These are phyloP conservation scores for Psidium guajava DNA, from an alignment of 345 rosid species.

Conservation along the genomic window DNA sequence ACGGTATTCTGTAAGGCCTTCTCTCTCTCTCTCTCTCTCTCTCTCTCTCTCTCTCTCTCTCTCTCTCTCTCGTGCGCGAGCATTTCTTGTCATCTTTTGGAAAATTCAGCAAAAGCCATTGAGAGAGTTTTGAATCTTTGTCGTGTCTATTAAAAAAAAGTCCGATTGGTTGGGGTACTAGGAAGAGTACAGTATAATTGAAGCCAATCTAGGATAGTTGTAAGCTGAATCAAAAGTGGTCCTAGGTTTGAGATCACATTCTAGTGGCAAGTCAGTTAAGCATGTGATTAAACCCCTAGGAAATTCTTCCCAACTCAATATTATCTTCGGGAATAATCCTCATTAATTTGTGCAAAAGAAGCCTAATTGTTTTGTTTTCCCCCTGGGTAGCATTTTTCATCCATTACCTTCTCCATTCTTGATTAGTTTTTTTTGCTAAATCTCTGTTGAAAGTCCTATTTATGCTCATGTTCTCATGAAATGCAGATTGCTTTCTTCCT, in stretches of 20 bases:
- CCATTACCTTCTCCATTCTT: neutral
- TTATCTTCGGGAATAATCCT: neutral
- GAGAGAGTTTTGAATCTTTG: neutral
- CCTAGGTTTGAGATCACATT: neutral
- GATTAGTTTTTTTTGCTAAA: neutral
- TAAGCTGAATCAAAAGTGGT: neutral
- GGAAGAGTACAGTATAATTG: neutral
- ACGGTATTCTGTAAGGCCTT: slow-evolving; percentile 46
- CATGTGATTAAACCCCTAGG: neutral
- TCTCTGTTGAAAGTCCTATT: neutral
- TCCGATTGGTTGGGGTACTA: neutral
- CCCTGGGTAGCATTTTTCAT: neutral
- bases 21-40: neutral
- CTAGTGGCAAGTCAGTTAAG: neutral
- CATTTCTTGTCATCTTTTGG: neutral
- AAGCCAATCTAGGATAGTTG: neutral
- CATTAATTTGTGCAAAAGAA: neutral
- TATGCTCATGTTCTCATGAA: neutral
- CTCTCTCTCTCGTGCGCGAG: neutral
- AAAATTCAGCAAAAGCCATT: neutral
- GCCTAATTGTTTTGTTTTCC: neutral
- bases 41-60: neutral
- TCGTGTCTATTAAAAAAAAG: neutral
- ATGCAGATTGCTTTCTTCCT: slow-evolving; percentile 68
- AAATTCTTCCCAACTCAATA: neutral